Conservation (phyloP, 202 grass and related monocot species). For the Carex arenaria region DNA sequence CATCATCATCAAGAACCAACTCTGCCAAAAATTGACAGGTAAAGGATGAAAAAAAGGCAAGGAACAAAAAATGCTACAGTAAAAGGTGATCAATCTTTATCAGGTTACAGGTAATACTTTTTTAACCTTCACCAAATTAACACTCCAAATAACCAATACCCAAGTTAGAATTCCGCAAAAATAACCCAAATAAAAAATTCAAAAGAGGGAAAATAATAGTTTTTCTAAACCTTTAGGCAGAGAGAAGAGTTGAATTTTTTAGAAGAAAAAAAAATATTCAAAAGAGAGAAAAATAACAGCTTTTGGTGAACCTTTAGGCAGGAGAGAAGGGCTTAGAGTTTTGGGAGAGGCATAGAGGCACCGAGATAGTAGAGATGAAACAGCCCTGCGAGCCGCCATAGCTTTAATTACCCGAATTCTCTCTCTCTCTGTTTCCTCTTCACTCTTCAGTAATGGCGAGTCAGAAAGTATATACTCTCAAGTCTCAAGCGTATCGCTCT, state of each 20-base stretch:
- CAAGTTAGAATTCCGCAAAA: not conserved
- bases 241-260: not conserved
- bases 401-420: conserved; percentile 38
- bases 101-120: not conserved
- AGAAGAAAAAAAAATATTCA: not conserved
- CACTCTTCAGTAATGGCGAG: conserved; percentile 21
- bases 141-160: not conserved
- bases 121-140: not conserved
- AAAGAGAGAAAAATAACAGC: not conserved
- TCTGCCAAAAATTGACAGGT: not conserved
- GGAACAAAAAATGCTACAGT: not conserved
- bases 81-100: not conserved
- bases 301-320: conserved; percentile 13
- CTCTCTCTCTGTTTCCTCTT: not conserved
- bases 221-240: not conserved
- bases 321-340: conserved; percentile 30
- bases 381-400: conserved; percentile 45
- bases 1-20: not conserved
- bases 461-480: not conserved
- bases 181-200: not conserved
- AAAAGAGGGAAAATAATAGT: not conserved
- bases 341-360: conserved; percentile 30
- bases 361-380: conserved; percentile 53
- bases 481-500: not conserved
- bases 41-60: not conserved